Conservation (phyloP, 2,329 filamentous ascomycete species). For the Venturia aucupariae region DNA sequence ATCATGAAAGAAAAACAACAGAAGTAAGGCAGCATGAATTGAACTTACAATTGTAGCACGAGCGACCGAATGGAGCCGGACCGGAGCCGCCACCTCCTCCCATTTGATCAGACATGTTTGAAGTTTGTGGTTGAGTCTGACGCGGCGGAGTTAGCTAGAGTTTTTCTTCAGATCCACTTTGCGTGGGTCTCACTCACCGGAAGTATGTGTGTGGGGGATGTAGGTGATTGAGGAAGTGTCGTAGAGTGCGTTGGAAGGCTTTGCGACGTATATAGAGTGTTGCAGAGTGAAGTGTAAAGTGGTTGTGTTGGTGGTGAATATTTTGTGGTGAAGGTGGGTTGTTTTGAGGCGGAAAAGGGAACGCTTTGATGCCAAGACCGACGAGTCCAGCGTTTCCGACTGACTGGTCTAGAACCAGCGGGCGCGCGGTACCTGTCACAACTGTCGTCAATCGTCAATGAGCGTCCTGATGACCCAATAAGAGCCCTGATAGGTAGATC, state of each 20-base stretch:
- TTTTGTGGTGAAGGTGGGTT: slow-evolving; percentile 7
- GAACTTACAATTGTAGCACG: slow-evolving; percentile 12
- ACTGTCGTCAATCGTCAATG: not conserved
- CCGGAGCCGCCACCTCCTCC: not conserved
- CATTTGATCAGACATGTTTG: not conserved
- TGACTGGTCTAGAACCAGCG: not conserved
- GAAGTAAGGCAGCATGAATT: not conserved
- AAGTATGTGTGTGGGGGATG: not conserved
- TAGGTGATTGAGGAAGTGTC: not conserved
- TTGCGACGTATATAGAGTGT: not conserved
- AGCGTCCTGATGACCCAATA: not conserved
- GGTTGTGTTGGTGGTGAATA: slow-evolving; percentile 1
- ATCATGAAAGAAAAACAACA: not conserved
- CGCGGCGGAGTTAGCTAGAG: not conserved
- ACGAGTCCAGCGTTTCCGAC: not conserved
- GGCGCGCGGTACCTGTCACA: not conserved
- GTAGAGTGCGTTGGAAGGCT: not conserved
- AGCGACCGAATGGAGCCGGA: not conserved
- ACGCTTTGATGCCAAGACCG: not conserved
- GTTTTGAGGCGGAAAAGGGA: not conserved
- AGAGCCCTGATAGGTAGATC: not conserved
- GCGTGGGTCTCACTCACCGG: not conserved
- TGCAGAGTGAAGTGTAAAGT: not conserved
- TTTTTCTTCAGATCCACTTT: slow-evolving; percentile 8
- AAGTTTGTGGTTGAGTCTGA: not conserved